Conservation (phyloP, 2,329 filamentous ascomycete species). For the Phoma sp. region DNA sequence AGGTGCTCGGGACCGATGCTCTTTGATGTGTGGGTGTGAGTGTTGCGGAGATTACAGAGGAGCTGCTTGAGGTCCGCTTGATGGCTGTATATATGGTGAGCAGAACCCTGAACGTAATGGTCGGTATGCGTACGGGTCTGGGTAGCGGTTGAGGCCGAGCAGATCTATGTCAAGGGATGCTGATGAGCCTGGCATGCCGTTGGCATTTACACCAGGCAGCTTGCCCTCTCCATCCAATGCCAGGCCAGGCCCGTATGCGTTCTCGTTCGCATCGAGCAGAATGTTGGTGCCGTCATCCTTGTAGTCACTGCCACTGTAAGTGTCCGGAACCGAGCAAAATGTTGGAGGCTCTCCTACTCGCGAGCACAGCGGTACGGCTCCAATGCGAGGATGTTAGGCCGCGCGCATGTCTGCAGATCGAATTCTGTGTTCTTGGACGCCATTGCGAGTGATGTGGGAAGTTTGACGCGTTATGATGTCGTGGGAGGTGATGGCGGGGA, state of each 20-base stretch:
- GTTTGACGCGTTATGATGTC: slow-evolving; percentile 7
- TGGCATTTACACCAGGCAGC: slow-evolving; percentile 53
- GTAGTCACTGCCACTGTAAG: slow-evolving; percentile 75
- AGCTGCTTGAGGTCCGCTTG: slow-evolving; percentile 85
- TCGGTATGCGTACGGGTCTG: slow-evolving; percentile 70
- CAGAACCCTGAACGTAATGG: not conserved
- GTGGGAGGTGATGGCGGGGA: slow-evolving; percentile 21
- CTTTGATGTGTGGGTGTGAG: slow-evolving; percentile 78
- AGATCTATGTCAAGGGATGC: slow-evolving; percentile 73
- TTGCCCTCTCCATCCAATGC: slow-evolving; percentile 58
- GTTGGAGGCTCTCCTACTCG: slow-evolving; percentile 55
- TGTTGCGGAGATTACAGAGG: slow-evolving; percentile 87
- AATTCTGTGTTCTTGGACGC: slow-evolving; percentile 47
- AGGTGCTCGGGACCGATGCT: slow-evolving; percentile 80
- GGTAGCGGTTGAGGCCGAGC: slow-evolving; percentile 87
- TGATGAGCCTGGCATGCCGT: slow-evolving; percentile 36
- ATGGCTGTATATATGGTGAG: slow-evolving; percentile 61
- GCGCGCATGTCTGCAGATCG: slow-evolving; percentile 58
- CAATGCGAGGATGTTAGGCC: slow-evolving; percentile 61
- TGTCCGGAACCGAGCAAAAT: too few species aligned
- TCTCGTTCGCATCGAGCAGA: slow-evolving; percentile 97
- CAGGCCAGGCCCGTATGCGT: slow-evolving; percentile 88
- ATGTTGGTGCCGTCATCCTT: slow-evolving; percentile 97
- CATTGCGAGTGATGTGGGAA: slow-evolving; percentile 28
- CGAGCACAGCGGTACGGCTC: slow-evolving; percentile 63